Base-by-base conservation (phyloP, 2,329 filamentous ascomycete species). In the Cyphellophora europaea region DNA sequence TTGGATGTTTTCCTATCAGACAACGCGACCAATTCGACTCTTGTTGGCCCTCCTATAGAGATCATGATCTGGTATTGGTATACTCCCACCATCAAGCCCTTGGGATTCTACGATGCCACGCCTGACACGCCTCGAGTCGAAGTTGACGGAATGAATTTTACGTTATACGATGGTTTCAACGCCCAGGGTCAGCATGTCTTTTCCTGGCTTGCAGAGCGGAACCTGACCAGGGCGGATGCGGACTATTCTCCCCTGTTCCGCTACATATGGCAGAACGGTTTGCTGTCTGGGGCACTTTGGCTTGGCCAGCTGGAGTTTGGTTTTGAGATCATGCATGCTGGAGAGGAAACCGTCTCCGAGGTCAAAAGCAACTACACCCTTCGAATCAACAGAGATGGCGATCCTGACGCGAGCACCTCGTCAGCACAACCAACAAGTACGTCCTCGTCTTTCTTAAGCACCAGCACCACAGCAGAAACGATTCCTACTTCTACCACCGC, bases 31-130 rank as follows among this genome's bases (percentile, higher is more conserved):
- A 43, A 43, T 25, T 31, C 33, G 13, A 43, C 40, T 6, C 32
- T 29, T 5, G 8, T 40, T 2, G 37, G 34, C 3, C 21, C 37
- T 5, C 40, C 40, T 3, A 37, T 43, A 13, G 40, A 43, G 17
- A 40, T 43, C 27, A 43, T 43, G 40, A 43, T 43, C 31, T 43
- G 40, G 40, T 27, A 32, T 16, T 43, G 40, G 40, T 40, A 32
- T 17, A 33, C 35, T 6, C 34, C 37, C 4, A 33, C 37, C 19
- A 36, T 43, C 14, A 13, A 37, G 5, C 40, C 40, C 6, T 25
- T 43, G 18, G 40, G 40, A 11, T 30, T 37, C 27, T 18, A 30
- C 13, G 34, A 40, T 25, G 40, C 40, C 3, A 43, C 40, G 5
- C 40, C 40, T 11, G 33, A 34, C 11, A 33, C 35, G 15, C 37